Evolutionary conservation across 768 basidiomycete species (phyloP), one percentile per base, ranked within the genome.

Genomic region (Holtermanniella nyarrowii): DNA sequence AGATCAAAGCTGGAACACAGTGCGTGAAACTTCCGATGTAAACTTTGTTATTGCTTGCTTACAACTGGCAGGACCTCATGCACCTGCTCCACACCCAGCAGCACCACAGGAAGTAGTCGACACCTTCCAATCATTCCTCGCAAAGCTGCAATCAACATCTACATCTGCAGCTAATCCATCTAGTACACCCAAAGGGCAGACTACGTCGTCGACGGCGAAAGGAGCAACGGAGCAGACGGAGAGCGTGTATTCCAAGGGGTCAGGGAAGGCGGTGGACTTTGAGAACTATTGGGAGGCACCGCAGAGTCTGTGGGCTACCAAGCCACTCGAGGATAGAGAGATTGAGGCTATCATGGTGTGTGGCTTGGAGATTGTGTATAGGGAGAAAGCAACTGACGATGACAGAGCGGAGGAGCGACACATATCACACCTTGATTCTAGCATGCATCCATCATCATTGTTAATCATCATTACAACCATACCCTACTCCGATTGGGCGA

Each of bases 281-380:
- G 66, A 66, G 46, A 61, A 68, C 52, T 72, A 66, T 53, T 72
- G 65, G 61, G 62, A 69, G 31, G 71, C 71, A n/a, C 71, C 71
- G 7, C 44, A 46, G 40, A 54, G 57, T 37, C 44, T 68, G 12
- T 69, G 69, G 69, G 61, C 42, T 37, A 59, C 61, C 3, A 65
- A 61, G 51, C 61, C 63, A 49, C 42, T 67, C 41, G 51, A 55
- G 5, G 69, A 69, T 39, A 51, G 55, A 52, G 71, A 72, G 59
- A 65, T 69, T 20, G 71, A 72, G 52, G 63, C 71, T 47, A 59
- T 72, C 47, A 66, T 69, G 66, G 71, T 72, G 60, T 56, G 69
- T 69, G n/a, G 27, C 20, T 21, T 46, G 46, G 13, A 39, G 22
- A 26, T 5, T 2, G 48, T 14, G 31, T 27, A 16, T 14, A 45